These are phyloP conservation scores for Epithemia pelagica DNA, from an alignment of 108 stramenopile genomes.

Conservation along the genomic window DNA sequence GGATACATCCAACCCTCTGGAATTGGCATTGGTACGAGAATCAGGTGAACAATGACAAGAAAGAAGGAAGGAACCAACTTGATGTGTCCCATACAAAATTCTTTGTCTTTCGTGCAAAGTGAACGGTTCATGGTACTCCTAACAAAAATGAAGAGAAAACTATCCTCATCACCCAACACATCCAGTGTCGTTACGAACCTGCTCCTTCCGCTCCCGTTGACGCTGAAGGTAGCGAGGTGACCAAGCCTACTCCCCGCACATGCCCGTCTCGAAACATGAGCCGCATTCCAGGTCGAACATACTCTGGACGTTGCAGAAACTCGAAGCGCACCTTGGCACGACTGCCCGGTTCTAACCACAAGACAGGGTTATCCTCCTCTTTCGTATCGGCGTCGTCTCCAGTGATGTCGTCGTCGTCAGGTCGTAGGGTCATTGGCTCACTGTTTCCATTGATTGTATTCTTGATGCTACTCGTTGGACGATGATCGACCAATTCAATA, in stretches of 20 bases:
- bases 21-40: no score
- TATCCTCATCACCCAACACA: no score
- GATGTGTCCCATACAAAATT: no score
- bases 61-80: no score
- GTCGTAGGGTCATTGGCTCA: constrained; percentile 10
- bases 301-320: constrained; percentile 77
- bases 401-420: constrained; percentile 42
- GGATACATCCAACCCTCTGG: no score
- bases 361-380: not conserved
- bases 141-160: no score
- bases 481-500: constrained; percentile 73
- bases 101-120: no score
- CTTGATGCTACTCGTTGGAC: constrained; percentile 9
- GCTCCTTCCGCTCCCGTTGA: no score
- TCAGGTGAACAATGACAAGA: no score
- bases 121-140: no score
- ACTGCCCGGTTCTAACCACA: constrained; percentile 70
- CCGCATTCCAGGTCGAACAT: constrained; percentile 81
- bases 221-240: constrained; percentile 37
- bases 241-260: constrained; percentile 77
- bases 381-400: constrained; percentile 6
- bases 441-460: not conserved
- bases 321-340: constrained; percentile 80
- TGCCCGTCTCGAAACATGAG: constrained; percentile 84
- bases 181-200: no score